Percentiles rank a stretch among this genome's conserved stretches.
Conservation (phyloP, 768 basidiomycete species). For the Hygrocybe punicea region DNA sequence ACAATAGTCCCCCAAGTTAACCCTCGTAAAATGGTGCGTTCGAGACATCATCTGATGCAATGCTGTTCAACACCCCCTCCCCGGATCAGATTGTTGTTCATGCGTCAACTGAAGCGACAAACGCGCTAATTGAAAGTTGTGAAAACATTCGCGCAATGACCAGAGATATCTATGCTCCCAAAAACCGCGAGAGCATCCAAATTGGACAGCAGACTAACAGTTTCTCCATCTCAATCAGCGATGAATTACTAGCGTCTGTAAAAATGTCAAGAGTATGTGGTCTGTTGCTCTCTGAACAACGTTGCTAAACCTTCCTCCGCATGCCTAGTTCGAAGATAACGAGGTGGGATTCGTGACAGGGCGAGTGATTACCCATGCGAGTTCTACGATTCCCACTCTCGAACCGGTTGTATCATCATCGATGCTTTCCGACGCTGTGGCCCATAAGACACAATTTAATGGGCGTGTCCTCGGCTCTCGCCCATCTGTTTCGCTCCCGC, state of each 20-base stretch:
- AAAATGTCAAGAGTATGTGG: conserved; percentile 85
- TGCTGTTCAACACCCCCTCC: background rate
- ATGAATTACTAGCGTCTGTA: conserved; percentile 73
- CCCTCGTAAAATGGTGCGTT: conserved; percentile 85
- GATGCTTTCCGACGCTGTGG: conserved; percentile 19
- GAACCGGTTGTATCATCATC: conserved; percentile 55
- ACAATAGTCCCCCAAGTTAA: conserved; percentile 96
- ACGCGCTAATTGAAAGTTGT: conserved; percentile 75
- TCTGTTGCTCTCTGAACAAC: background rate
- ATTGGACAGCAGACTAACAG: conserved; percentile 96
- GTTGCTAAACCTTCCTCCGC: background rate
- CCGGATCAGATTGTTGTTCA: conserved; percentile 86
- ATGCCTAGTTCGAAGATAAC: conserved; percentile 87
- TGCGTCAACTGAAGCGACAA: conserved; percentile 62
- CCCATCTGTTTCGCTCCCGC: conserved; percentile 63
- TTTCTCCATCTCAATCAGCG: conserved; percentile 91
- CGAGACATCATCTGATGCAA: background rate
- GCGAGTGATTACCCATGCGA: conserved; percentile 78
- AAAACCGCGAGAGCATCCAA: conserved; percentile 69
- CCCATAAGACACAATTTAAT: conserved; percentile 22
- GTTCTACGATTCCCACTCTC: conserved; percentile 84
- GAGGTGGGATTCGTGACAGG: conserved; percentile 93
- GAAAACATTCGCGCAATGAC: conserved; percentile 85
- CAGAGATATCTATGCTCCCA: conserved; percentile 83
- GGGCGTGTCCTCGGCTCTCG: conserved; percentile 62